Conservation (phyloP, 2,329 filamentous ascomycete species). For the Neopestalotiopsis sp. region DNA sequence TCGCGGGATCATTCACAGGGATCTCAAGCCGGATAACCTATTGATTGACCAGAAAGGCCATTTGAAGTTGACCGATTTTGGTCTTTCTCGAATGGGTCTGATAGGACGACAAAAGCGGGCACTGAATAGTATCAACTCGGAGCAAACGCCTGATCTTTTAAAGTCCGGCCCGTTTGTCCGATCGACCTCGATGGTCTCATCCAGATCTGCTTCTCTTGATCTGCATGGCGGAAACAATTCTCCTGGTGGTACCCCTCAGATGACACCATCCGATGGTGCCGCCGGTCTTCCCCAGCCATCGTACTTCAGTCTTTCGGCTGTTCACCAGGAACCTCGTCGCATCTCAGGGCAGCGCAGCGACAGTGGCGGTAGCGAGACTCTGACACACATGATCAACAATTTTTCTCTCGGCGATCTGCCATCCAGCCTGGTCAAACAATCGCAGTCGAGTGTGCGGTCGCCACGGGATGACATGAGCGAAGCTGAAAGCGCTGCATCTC, state of each 20-base stretch:
- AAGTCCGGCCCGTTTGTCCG: conserved; percentile 91
- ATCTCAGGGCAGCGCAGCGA: conserved; percentile 88
- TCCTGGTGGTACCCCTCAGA: conserved; percentile 82
- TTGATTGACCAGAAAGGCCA: conserved; percentile 97
- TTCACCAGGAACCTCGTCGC: conserved; percentile 64
- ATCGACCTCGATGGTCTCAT: conserved; percentile 84
- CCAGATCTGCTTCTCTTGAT: conserved; percentile 92
- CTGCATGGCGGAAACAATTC: conserved; percentile 76
- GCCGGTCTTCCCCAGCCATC: conserved; percentile 80
- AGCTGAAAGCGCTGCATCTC: conserved; percentile 74
- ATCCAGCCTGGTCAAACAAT: conserved; percentile 28
- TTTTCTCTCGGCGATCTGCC: conserved; percentile 74
- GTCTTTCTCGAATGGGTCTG: conserved; percentile 94
- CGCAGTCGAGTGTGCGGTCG: conserved; percentile 54
- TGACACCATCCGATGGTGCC: conserved; percentile 75
- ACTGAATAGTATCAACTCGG: conserved; percentile 74
- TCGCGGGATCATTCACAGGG: conserved; percentile 93
- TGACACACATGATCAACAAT: conserved; percentile 81
- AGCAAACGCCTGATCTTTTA: conserved; percentile 89
- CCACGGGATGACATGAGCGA: conserved; percentile 78
- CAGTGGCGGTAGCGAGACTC: conserved; percentile 85
- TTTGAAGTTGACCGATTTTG: conserved; percentile 96
- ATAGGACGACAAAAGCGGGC: conserved; percentile 96
- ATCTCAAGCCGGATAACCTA: conserved; percentile 95
- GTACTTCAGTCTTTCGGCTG: conserved; percentile 80